Conservation (phyloP, 140 eudicot genomes). For the Cichorium intybus region DNA sequence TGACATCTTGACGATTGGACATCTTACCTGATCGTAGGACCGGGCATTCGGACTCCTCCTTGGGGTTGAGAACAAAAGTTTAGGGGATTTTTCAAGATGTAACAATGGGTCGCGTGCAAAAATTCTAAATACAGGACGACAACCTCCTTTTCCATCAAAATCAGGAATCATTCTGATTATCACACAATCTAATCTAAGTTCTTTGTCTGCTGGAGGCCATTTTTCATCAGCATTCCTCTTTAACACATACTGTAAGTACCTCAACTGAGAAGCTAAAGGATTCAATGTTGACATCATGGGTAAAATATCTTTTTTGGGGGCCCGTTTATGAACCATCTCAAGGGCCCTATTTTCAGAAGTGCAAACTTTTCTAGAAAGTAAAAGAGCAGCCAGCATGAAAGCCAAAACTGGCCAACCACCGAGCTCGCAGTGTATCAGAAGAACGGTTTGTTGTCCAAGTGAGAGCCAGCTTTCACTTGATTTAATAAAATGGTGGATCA, state of each 20-base stretch:
- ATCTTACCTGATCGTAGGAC: conserved; percentile 58
- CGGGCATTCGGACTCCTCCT: conserved; percentile 42
- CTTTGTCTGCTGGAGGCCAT: conserved; percentile 78
- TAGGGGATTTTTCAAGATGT: conserved; percentile 57
- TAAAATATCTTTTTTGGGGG: too few species aligned
- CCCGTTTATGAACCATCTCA: conserved; percentile 72
- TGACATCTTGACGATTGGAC: not conserved
- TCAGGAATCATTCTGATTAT: conserved; percentile 63
- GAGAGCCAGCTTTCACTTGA: conserved; percentile 82
- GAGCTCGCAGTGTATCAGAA: conserved; percentile 64
- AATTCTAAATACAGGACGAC: conserved; percentile 72
- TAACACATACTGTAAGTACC: conserved; percentile 76
- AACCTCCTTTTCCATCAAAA: conserved; percentile 77
- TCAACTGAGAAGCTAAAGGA: conserved; percentile 81
- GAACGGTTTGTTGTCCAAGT: conserved; percentile 55
- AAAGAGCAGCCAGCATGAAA: conserved; percentile 78
- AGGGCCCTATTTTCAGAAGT: conserved; percentile 60
- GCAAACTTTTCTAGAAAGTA: conserved; percentile 55
- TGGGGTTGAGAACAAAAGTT: conserved; percentile 62
- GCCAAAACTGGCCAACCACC: conserved; percentile 86
- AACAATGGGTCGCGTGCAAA: conserved; percentile 76
- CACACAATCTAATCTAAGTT: conserved; percentile 63
- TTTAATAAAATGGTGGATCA: conserved; percentile 67
- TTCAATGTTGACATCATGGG: conserved; percentile 46
- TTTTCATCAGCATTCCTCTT: conserved; percentile 57